These are phyloP conservation scores for Aspergillus flavus DNA, from an alignment of 2,329 filamentous ascomycete species.

Conservation along the genomic window DNA sequence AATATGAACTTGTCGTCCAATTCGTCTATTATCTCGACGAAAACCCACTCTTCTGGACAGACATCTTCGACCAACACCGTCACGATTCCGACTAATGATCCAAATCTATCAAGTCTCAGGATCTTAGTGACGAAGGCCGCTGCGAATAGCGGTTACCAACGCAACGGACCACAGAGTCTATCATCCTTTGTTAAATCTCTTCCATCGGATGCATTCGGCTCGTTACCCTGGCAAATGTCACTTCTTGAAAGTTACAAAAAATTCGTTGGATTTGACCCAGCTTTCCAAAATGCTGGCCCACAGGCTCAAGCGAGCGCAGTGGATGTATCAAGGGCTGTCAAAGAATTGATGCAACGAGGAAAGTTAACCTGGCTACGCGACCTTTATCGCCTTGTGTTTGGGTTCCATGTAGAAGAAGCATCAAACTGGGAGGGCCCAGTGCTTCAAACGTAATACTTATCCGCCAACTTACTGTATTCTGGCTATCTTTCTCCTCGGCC, in stretches of 20 bases:
- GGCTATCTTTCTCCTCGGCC: neutral
- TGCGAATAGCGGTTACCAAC: slow-evolving; percentile 78
- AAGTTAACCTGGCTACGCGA: slow-evolving; percentile 81
- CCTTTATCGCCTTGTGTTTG: slow-evolving; percentile 81
- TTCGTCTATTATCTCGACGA: slow-evolving; percentile 75
- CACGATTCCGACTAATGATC: slow-evolving; percentile 62
- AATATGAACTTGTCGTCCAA: slow-evolving; percentile 71
- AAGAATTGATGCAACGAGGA: slow-evolving; percentile 70
- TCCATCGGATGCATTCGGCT: slow-evolving; percentile 77
- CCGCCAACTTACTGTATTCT: neutral
- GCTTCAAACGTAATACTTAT: slow-evolving; percentile 35
- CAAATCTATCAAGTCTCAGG: slow-evolving; percentile 76
- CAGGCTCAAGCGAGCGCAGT: slow-evolving; percentile 53
- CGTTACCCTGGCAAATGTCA: slow-evolving; percentile 67
- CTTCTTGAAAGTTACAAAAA: slow-evolving; percentile 80
- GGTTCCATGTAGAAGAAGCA: slow-evolving; percentile 78
- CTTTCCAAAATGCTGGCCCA: slow-evolving; percentile 54
- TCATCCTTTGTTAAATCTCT: slow-evolving; percentile 76
- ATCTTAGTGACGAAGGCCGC: slow-evolving; percentile 81
- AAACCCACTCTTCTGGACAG: slow-evolving; percentile 66
- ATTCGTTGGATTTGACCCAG: slow-evolving; percentile 72
- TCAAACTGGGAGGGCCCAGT: slow-evolving; percentile 64
- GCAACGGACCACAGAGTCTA: slow-evolving; percentile 60
- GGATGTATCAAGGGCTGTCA: slow-evolving; percentile 80
- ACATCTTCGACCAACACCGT: slow-evolving; percentile 50